phyloP scores from a whole-genome alignment of 768 basidiomycete genomes.

The Imleria badia region DNA sequence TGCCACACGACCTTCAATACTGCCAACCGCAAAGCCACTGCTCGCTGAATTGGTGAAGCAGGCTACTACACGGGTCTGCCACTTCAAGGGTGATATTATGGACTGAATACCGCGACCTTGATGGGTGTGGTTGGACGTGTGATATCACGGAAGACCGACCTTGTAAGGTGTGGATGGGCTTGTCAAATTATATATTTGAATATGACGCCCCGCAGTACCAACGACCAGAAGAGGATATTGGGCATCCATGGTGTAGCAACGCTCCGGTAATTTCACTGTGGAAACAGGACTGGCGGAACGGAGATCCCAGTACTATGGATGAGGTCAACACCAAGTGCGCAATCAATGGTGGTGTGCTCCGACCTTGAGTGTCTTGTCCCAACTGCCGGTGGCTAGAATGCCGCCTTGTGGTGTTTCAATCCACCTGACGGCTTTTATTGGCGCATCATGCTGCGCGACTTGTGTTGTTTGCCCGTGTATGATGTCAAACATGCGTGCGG shows the following conservation, averaged over 20 bases:
- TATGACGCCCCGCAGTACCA: constrained; percentile 89
- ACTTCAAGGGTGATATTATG: constrained; percentile 84
- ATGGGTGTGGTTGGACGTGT: not conserved
- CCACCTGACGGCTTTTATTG: constrained; percentile 81
- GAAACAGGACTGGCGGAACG: constrained; percentile 73
- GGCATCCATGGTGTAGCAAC: constrained; percentile 86
- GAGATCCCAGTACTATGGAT: constrained; percentile 86
- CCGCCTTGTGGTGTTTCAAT: constrained; percentile 72
- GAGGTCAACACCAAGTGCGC: not conserved
- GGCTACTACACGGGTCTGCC: constrained; percentile 86
- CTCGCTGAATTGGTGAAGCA: constrained; percentile 70
- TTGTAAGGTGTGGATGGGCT: constrained; percentile 81
- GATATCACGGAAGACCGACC: constrained; percentile 39
- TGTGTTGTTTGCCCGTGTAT: constrained; percentile 77
- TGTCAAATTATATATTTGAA: constrained; percentile 86
- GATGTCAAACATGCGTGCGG: constrained; percentile 91
- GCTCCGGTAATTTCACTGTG: constrained; percentile 80
- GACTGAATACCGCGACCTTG: constrained; percentile 44
- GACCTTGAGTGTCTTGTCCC: constrained; percentile 98
- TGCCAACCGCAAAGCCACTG: constrained; percentile 81
- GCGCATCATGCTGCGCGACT: constrained; percentile 89
- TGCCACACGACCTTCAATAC: constrained; percentile 89
- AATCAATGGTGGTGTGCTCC: not conserved
- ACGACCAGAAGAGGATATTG: constrained; percentile 85
- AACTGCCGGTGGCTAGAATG: constrained; percentile 89